Evolutionary conservation across 208 protist genomes (phyloP), one percentile per base, ranked within the genome.

Genomic region (Crithidia acanthocephali): DNA sequence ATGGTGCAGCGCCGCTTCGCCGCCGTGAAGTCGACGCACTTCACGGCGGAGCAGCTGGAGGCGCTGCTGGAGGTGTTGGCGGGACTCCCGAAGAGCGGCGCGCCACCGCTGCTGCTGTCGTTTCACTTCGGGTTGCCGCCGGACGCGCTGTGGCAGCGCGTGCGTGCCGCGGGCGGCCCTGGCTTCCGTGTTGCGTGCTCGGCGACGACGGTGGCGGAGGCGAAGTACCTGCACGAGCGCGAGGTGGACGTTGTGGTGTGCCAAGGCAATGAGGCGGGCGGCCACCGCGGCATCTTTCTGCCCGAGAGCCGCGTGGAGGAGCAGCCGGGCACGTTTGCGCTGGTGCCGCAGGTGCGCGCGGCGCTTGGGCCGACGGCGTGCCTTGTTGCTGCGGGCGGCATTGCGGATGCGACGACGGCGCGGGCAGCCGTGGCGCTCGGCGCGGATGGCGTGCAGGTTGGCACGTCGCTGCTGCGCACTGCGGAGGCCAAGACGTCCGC

Each of bases 251-350:
- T 74, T 10, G 70, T 87, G 28, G 47, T 81, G 20, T 59, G 47
- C 50, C 79, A 84, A 63, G 79, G 82, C 23, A 48, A 10, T 16
- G 82, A 82, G 63, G 79, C 79, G 33, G 82, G 82, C 23, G 78
- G 78, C 20, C 82, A 84, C 66, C 63, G 70, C 45, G 70, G 80
- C 27, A 30, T 58, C 18, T 80, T 84, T 45, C 67, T 81, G 22
- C 50, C 51, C 28, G 3, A 16, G 2, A 47, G 42, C 40, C 58
- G 33, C 44, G 7, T 60, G 25, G 56, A 70, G 23, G 56, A 80
- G 44, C 68, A 69, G 35, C 51, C 61, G n/a, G 63, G 65, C 2
- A 82, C 77, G 8, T 73, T 85, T 44, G 68, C 75, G n/a, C 66
- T 85, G 44, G 32, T 85, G 3, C 68, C 69, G 23, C 76, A 83